Evolutionary conservation across 371 early-diverging fungal species (phyloP), one percentile per base, ranked within the genome.

Genomic region (Nosema muscidifuracis): DNA sequence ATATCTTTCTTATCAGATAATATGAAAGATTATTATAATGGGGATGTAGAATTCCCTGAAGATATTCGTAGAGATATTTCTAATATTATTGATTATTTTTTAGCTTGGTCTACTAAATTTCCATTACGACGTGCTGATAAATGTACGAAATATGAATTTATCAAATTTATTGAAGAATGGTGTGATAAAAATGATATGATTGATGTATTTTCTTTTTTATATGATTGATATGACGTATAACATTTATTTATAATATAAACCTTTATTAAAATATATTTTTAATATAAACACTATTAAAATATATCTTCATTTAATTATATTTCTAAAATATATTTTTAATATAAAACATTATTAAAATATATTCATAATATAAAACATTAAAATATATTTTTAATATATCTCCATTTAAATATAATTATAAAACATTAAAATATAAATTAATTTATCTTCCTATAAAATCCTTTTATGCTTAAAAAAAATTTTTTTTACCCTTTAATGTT

Each of bases 91-190:
- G 78, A 78, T 43, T 73, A 66, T 33, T 78, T 67, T 47, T 18
- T 51, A 10, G 60, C 73, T 43, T 78, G 78, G 78, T 55, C 75
- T 30, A 44, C 22, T 10, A 62, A 53, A 18, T 63, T 78, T 69
- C 75, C 78, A 22, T 58, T 71, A 33, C 66, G 71, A 38, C 55
- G 38, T 42, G 60, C 16, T 28, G 34, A 42, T 26, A 65, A 65
- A 26, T 57, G 70, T 16, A 69, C 16, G 16, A 73, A 69, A 56
- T 77, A 77, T 38, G 78, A 77, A 34, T 73, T 77, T 67, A 18
- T 77, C 6, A 73, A 77, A 47, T 65, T 57, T 43, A 31, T 77
- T 15, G 78, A 77, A 40, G 57, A 67, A 0, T 74, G 69, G 36
- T 69, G 71, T 63, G 61, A 47, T 33, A 60, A 60, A 47, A 60